Evolutionary conservation across 352 stramenopile genomes (phyloP).

Genomic region (Globisporangium nunn): DNA sequence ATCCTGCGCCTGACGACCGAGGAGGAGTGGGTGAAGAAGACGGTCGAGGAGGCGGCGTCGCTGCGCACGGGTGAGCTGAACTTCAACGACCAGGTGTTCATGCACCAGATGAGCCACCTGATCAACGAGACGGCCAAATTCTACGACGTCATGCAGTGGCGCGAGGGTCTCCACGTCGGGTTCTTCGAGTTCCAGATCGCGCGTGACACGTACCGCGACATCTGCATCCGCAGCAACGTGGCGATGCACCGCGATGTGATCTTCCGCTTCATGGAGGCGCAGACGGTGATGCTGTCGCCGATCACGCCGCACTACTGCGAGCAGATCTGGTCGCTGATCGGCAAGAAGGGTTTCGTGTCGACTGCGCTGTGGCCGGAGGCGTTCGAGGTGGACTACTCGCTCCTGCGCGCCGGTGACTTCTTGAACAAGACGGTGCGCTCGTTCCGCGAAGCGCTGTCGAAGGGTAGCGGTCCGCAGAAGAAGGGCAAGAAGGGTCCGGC

Average conservation of each 20-base stretch:
- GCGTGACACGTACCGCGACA: slow-evolving; percentile 96
- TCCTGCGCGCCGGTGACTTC: slow-evolving; percentile 91
- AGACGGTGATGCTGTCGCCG: slow-evolving; percentile 93
- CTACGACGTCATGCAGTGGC: slow-evolving; percentile 90
- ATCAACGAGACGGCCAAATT: slow-evolving; percentile 86
- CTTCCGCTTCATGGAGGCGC: slow-evolving; percentile 90
- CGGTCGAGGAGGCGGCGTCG: slow-evolving; percentile 79
- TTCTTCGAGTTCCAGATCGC: slow-evolving; percentile 99
- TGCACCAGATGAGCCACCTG: slow-evolving; percentile 96
- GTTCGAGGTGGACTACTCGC: slow-evolving; percentile 87
- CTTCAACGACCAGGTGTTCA: slow-evolving; percentile 93
- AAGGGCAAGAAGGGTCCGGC: slow-evolving; percentile 90
- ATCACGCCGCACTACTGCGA: slow-evolving; percentile 95
- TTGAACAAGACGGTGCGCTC: slow-evolving; percentile 88
- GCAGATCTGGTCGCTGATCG: slow-evolving; percentile 90
- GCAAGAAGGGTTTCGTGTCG: slow-evolving; percentile 89
- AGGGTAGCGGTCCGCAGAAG: slow-evolving; percentile 51
- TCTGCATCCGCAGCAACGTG: slow-evolving; percentile 78
- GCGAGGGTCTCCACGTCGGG: slow-evolving; percentile 95
- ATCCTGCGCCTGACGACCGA: slow-evolving; percentile 97
- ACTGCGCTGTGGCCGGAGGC: slow-evolving; percentile 83
- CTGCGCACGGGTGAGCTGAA: slow-evolving; percentile 72
- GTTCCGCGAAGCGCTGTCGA: slow-evolving; percentile 85
- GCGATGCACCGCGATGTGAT: slow-evolving; percentile 92
- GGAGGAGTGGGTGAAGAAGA: slow-evolving; percentile 96